Evolutionary conservation across 495 filamentous ascomycete species (phyloP).

Genomic region (Penicillium paxilli): DNA sequence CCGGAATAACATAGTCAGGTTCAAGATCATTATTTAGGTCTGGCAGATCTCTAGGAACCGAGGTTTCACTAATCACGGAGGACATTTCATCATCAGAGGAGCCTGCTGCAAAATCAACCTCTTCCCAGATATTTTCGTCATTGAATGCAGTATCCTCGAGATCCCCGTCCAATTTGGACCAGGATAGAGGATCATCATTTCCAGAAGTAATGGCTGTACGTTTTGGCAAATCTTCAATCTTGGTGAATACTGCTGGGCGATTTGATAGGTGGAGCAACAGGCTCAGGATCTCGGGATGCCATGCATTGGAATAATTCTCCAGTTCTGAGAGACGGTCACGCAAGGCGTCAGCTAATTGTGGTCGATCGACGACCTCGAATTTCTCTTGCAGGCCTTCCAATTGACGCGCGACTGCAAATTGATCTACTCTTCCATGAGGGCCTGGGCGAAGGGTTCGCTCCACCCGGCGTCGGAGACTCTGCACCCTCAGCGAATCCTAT

Average conservation of each 20-base stretch:
- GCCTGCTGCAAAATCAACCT: constrained; percentile 68
- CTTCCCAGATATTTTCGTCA: constrained; percentile 74
- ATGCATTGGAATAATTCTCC: constrained; percentile 50
- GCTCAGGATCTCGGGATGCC: constrained; percentile 76
- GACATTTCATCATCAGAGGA: constrained; percentile 59
- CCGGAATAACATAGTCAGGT: constrained; percentile 38
- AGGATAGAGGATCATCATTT: constrained; percentile 55
- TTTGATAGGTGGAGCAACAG: constrained; percentile 82
- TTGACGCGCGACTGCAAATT: constrained; percentile 75
- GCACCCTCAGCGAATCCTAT: constrained; percentile 31
- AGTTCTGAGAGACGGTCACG: constrained; percentile 61
- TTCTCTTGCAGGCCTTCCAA: constrained; percentile 86
- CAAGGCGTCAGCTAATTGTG: constrained; percentile 79
- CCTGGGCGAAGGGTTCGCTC: constrained; percentile 46
- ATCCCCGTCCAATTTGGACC: constrained; percentile 71
- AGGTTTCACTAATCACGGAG: constrained; percentile 32
- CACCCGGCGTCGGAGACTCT: constrained; percentile 28
- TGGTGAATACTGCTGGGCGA: constrained; percentile 69
- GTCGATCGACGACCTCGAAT: constrained; percentile 74
- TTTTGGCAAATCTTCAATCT: constrained; percentile 58
- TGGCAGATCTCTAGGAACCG: constrained; percentile 21
- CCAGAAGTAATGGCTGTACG: constrained; percentile 40
- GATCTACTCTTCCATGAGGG: constrained; percentile 73
- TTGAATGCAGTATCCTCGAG: constrained; percentile 68
- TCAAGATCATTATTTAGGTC: constrained; percentile 22